Base-by-base conservation (phyloP, 1,139 yeast genomes). In the Hyphopichia burtonii region DNA sequence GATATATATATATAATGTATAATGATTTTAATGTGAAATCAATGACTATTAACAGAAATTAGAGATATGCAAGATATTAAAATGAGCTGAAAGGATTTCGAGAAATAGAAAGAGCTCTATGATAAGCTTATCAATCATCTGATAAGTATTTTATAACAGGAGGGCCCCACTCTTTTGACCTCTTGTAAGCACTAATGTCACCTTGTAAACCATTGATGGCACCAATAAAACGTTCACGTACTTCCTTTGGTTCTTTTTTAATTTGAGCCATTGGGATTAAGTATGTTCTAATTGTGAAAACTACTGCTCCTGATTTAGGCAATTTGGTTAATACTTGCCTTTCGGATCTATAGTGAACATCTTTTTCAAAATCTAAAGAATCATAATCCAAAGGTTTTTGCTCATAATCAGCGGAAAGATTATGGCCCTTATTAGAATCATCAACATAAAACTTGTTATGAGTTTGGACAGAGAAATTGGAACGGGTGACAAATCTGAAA, bases 251-350 rank as follows among this genome's bases (percentile, higher is more conserved):
- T 45, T 84, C 87, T 2, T 63, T 62, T 47, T 76, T 74, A 40
- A 86, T 57, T 33, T 72, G 62, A 22, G 74, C 59, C 55, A 85
- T 56, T n/a, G 91, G 87, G 11, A 82, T 72, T 41, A 80, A 59
- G 49, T 84, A 85, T 0, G 94, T 86, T 52, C 88, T 63, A 39
- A 82, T 78, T 1, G 83, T 74, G 61, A 83, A 82, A 4, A 80
- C 61, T 12, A 80, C 63, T 0, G 83, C 83, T 5, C 68, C 66
- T 1, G 83, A 55, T 41, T 71, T 59, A 1, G 86, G 86, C 37
- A 83, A 62, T 47, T 83, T 71, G 0, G 86, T 77, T 41, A 83
- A 70, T 1, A 66, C 66, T 56, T 83, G 89, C 44, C 87, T 69
- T 54, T 83, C 89, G 44, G 78, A 76, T 48, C 89, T 67, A 53